Evolutionary conservation across 2,329 filamentous ascomycete species (phyloP).

Genomic region (Hypomyces perniciosus): DNA sequence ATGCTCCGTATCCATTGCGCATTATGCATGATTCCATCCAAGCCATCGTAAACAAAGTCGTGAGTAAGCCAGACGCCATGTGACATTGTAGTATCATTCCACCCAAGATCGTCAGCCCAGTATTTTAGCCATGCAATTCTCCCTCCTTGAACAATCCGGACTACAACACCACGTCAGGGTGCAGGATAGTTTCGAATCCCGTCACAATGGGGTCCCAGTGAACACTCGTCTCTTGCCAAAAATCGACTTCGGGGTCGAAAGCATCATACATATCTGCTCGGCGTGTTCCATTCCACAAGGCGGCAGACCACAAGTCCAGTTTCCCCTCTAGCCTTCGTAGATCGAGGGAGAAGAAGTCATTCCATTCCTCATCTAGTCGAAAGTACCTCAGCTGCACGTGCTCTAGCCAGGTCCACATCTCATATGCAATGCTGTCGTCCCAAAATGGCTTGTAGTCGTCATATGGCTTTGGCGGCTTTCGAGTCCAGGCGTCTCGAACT

Average conservation of each 20-base stretch:
- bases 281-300: conserved; percentile 12
- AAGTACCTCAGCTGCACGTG: background rate
- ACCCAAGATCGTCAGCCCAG: too few relatives aligned
- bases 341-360: conserved; percentile 4
- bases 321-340: conserved; percentile 6
- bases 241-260: background rate
- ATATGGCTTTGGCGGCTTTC: background rate
- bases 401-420: conserved; percentile 10
- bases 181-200: conserved; percentile 1
- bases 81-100: too few relatives aligned
- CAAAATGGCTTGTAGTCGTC: conserved; percentile 11
- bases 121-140: too few relatives aligned
- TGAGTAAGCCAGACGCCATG: too few relatives aligned
- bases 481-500: conserved; percentile 6
- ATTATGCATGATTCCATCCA: too few relatives aligned
- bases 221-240: background rate
- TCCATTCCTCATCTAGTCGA: background rate
- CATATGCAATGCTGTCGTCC: background rate
- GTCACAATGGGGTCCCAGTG: conserved; percentile 3
- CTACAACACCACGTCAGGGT: background rate
- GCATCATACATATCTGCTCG: conserved; percentile 10
- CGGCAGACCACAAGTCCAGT: conserved; percentile 12
- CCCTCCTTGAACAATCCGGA: too few relatives aligned
- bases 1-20: too few relatives aligned
- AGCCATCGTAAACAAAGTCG: too few relatives aligned